Conservation (phyloP, 768 basidiomycete species). For the Russula earlei region DNA sequence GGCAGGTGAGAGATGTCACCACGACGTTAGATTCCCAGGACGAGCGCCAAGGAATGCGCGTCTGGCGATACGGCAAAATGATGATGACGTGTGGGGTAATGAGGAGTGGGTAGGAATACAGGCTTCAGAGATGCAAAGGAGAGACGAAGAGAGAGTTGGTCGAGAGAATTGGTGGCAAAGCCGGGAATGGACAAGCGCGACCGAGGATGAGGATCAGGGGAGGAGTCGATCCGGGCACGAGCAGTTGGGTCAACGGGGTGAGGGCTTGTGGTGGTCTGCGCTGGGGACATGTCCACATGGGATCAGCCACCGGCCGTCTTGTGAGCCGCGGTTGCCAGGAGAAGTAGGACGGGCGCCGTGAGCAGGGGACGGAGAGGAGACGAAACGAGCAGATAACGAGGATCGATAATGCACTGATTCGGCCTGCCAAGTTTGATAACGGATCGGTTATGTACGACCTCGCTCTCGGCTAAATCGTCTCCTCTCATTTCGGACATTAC, state of each 20-base stretch:
- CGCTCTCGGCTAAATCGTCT: background rate
- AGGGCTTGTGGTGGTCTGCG: too few relatives aligned
- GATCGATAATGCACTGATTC: conserved; percentile 7
- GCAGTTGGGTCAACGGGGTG: too few relatives aligned
- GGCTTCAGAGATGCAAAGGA: background rate
- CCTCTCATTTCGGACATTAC: background rate
- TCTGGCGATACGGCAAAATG: background rate
- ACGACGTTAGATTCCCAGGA: conserved; percentile 12
- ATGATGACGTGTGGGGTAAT: background rate
- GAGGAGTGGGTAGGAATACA: background rate
- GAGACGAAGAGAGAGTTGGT: background rate
- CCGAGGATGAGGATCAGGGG: conserved; percentile 6
- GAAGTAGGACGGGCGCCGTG: background rate
- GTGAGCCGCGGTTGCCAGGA: conserved; percentile 10
- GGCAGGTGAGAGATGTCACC: conserved; percentile 14
- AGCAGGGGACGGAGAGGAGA: too few relatives aligned
- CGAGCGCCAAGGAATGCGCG: background rate
- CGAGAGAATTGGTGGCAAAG: too few relatives aligned
- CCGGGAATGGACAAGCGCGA: too few relatives aligned
- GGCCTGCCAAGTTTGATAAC: conserved; percentile 12
- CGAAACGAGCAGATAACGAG: too few relatives aligned
- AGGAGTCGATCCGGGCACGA: conserved; percentile 2
- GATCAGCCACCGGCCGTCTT: background rate
- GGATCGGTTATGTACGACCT: background rate
- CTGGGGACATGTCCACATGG: background rate